Conservation (phyloP, 192 early-diverging fungal species). For the Fimicolochytrium jonesii region DNA sequence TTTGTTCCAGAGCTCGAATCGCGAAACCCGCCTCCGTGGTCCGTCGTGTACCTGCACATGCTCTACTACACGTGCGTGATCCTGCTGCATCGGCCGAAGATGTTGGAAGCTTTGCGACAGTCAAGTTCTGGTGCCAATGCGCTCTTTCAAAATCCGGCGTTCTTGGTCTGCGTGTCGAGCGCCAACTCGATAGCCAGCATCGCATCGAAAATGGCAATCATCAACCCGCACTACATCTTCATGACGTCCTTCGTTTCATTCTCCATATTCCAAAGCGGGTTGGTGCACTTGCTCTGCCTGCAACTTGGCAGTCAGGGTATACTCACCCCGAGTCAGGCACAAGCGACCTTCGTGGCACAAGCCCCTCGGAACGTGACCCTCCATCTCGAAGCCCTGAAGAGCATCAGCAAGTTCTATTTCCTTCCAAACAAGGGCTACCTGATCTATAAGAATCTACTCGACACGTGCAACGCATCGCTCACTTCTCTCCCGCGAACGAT, state of each 20-base stretch:
- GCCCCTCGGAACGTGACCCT: conserved; percentile 15
- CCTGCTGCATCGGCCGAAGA: conserved; percentile 38
- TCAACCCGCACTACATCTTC: conserved; percentile 25
- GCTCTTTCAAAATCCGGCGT: conserved; percentile 1
- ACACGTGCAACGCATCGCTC: too few relatives aligned
- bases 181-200: conserved; percentile 20
- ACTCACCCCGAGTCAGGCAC: background rate
- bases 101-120: conserved; percentile 30
- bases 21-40: conserved; percentile 10
- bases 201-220: conserved; percentile 1
- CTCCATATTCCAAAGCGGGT: conserved; percentile 33
- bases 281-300: conserved; percentile 30
- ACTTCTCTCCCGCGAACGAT: too few relatives aligned
- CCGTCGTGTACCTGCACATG: conserved; percentile 29
- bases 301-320: conserved; percentile 3
- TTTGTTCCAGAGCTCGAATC: background rate
- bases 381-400: conserved; percentile 18
- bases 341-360: background rate
- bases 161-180: conserved; percentile 14
- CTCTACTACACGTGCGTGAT: conserved; percentile 39
- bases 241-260: conserved; percentile 26
- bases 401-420: conserved; percentile 23
- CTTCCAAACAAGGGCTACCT: too few relatives aligned
- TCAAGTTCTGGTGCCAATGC: conserved; percentile 12
- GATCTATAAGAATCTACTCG: too few relatives aligned